A percentile compares a stretch with the other conserved stretches of the same genome.
Conservation (phyloP, 257 asterid genomes). For the Cinchona pubescens region DNA sequence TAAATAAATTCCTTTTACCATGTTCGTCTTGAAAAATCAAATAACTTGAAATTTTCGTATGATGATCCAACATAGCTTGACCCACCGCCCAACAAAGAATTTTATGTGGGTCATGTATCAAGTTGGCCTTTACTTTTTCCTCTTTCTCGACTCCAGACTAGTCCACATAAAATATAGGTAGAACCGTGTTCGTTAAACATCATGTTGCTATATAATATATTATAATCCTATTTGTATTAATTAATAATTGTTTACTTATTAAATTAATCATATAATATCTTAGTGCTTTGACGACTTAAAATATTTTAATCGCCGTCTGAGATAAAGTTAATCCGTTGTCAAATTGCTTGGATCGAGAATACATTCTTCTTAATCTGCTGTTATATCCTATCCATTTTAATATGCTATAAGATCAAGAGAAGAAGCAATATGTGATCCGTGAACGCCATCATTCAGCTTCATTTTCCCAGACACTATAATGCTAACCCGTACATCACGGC, state of each 20-base stretch:
- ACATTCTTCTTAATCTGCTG: not conserved
- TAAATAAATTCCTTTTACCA: not conserved
- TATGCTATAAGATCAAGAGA: not conserved
- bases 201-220: not conserved
- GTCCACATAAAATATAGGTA: not conserved
- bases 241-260: not conserved
- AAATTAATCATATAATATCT: constrained; percentile 7
- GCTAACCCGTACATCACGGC: constrained; percentile 8
- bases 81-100: constrained; percentile 1
- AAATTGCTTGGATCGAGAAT: not conserved
- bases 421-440: not conserved
- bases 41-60: not conserved
- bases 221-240: not conserved
- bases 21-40: not conserved
- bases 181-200: not conserved
- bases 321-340: constrained; percentile 1
- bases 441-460: not conserved
- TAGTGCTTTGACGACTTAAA: constrained; percentile 30
- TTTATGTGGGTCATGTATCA: not conserved
- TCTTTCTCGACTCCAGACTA: not conserved
- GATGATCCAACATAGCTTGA: not conserved
- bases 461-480: not conserved
- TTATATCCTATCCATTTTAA: not conserved
- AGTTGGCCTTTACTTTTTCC: too few species aligned
- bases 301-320: not conserved